Evolutionary conservation across 805 yeast species (phyloP), one percentile per base, ranked within the genome.

Genomic region (Ogataea pilisensis): DNA sequence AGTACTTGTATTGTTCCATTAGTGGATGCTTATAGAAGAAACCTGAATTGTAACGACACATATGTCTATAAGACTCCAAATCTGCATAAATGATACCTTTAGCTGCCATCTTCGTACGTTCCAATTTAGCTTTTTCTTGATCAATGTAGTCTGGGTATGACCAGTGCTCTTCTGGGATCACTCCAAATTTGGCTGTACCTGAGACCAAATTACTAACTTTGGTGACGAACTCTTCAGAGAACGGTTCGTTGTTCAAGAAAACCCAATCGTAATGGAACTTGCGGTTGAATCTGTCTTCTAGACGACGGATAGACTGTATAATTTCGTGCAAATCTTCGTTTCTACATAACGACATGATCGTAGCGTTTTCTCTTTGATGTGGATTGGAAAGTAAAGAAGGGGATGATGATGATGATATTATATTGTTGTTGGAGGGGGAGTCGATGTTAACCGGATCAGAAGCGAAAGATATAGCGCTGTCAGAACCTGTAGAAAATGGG

Each of bases 221-320:
- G 3, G 55, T 55, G 57, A 77, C 82, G 65, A 90, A 89, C 42
- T 82, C 86, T 2, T 81, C 82, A 26, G 73, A 68, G 61, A 88
- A 90, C 18, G 75, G 80, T 42, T 75, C 80, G 59, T 91, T 91
- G 64, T 90, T 90, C 51, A 91, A 67, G 63, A 90, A 90, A 13
- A 89, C 90, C 96, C 96, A 90, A 59, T 88, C 95, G 61, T 90
- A 90, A 49, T 85, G 77, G 65, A 57, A 89, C 46, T 80, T 69
- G 37, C 64, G 61, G 67, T 91, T 89, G 68, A 89, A 89, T 41
- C 90, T 74, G 61, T 83, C 87, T 68, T 87, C 95, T 29, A 86
- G 75, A 43, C 74, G 70, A 42, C 82, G 72, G 44, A 88, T 81
- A 5, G 93, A 78, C 35, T 67, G 71, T 27, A 82, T 48, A 37